phyloP scores from a whole-genome alignment of 306 rosid species.

The Lathyrus tuberosus region DNA sequence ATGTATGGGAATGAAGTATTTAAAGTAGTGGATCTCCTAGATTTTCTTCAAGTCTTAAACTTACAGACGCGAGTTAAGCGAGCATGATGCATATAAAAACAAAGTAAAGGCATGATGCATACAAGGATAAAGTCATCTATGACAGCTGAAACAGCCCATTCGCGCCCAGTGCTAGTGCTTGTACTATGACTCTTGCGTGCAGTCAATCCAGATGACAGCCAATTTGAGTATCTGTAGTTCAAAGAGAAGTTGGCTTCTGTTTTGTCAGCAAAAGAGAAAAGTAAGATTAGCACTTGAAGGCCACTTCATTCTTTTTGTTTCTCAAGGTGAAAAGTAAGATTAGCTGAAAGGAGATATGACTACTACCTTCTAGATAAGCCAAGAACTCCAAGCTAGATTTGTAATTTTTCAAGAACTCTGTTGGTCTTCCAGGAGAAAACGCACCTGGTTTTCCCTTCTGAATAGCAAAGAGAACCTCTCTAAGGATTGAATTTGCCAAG shows the following conservation, averaged over 20 bases:
- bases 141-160: conserved; percentile 83
- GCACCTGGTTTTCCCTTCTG: too few relatives aligned
- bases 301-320: not conserved
- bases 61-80: conserved; percentile 30
- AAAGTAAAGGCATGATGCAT: conserved; percentile 42
- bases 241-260: conserved; percentile 32
- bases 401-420: conserved; percentile 85
- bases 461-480: too few relatives aligned
- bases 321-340: conserved; percentile 23
- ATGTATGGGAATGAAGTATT: conserved; percentile 13
- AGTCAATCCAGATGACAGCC: conserved; percentile 87
- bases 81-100: conserved; percentile 6
- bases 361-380: conserved; percentile 74
- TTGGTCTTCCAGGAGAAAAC: too few relatives aligned
- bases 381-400: conserved; percentile 88
- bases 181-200: conserved; percentile 66
- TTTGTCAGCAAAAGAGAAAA: conserved; percentile 21
- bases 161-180: conserved; percentile 60
- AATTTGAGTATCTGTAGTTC: conserved; percentile 68
- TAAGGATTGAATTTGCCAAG: too few relatives aligned
- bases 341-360: conserved; percentile 27
- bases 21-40: conserved; percentile 10
- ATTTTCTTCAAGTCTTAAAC: conserved; percentile 4
- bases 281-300: conserved; percentile 21
- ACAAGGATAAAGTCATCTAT: conserved; percentile 82